These are phyloP conservation scores for Saturnispora dispora DNA, from an alignment of 805 yeast species.

Conservation along the genomic window DNA sequence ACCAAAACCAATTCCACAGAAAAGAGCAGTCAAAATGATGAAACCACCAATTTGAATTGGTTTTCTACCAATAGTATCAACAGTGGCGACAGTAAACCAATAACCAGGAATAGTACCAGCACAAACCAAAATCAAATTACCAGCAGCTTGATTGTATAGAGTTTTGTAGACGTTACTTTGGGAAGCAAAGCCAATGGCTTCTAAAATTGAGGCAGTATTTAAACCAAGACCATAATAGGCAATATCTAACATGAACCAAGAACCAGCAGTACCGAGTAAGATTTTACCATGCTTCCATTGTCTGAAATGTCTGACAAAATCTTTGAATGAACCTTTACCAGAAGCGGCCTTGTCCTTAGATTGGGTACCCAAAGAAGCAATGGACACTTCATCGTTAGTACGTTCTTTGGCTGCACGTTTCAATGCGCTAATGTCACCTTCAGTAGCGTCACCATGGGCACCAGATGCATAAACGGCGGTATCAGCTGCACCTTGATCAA, in stretches of 20 bases:
- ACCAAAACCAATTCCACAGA: slow-evolving; percentile 77
- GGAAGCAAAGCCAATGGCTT: slow-evolving; percentile 78
- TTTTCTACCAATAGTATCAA: slow-evolving; percentile 79
- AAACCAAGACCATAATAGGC: slow-evolving; percentile 86
- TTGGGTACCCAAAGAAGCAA: slow-evolving; percentile 30
- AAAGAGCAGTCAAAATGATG: slow-evolving; percentile 55
- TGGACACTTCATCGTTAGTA: slow-evolving; percentile 14
- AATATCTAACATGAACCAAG: slow-evolving; percentile 86
- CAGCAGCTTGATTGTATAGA: slow-evolving; percentile 74
- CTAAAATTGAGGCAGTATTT: slow-evolving; percentile 71
- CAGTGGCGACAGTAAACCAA: slow-evolving; percentile 75
- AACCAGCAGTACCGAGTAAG: slow-evolving; percentile 80
- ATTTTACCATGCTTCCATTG: slow-evolving; percentile 86
- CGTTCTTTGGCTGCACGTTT: slow-evolving; percentile 15
- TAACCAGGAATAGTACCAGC: slow-evolving; percentile 96
- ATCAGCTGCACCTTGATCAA: slow-evolving; percentile 47
- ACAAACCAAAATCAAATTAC: slow-evolving; percentile 85
- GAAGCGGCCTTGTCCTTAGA: slow-evolving; percentile 31
- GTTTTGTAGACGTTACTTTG: slow-evolving; percentile 58
- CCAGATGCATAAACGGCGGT: slow-evolving; percentile 34
- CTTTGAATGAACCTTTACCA: slow-evolving; percentile 72
- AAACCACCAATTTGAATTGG: slow-evolving; percentile 75
- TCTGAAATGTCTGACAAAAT: slow-evolving; percentile 62
- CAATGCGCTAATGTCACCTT: slow-evolving; percentile 35
- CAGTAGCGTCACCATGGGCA: slow-evolving; percentile 37